Conservation (phyloP, 2,329 filamentous ascomycete genomes). For the Fusarium begoniae region DNA sequence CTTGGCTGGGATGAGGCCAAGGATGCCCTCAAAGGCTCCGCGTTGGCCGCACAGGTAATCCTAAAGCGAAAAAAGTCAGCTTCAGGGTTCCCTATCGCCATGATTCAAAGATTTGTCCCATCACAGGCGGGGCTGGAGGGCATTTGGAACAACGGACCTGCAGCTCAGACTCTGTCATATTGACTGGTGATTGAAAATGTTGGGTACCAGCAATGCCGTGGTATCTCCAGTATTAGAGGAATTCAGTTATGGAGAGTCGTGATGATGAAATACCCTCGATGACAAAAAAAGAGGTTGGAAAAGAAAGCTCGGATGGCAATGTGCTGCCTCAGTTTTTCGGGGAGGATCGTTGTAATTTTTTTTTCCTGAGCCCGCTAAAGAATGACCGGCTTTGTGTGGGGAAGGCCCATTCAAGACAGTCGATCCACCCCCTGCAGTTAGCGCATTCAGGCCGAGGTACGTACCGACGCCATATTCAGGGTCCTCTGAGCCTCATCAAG, state of each 20-base stretch:
- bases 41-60: slow-evolving; percentile 67
- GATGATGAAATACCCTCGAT: slow-evolving; percentile 1
- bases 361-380: slow-evolving; percentile 17
- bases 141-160: slow-evolving; percentile 53
- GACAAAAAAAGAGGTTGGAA: slow-evolving; percentile 31
- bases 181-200: slow-evolving; percentile 3
- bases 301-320: slow-evolving; percentile 35
- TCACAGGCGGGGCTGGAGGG: slow-evolving; percentile 42
- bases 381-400: slow-evolving; percentile 24
- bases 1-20: slow-evolving; percentile 89
- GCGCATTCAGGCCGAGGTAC: neutral
- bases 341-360: slow-evolving; percentile 32
- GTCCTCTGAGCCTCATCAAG: slow-evolving; percentile 12
- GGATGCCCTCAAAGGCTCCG: slow-evolving; percentile 84
- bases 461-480: slow-evolving; percentile 16
- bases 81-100: slow-evolving; percentile 24
- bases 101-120: slow-evolving; percentile 4
- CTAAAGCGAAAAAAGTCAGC: slow-evolving; percentile 47
- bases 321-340: slow-evolving; percentile 33
- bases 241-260: neutral
- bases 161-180: slow-evolving; percentile 57
- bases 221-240: neutral
- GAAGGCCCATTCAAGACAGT: slow-evolving; percentile 16
- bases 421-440: slow-evolving; percentile 31
- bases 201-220: neutral